Evolutionary conservation across 352 stramenopile genomes (phyloP).

Genomic region (Albugo candida): DNA sequence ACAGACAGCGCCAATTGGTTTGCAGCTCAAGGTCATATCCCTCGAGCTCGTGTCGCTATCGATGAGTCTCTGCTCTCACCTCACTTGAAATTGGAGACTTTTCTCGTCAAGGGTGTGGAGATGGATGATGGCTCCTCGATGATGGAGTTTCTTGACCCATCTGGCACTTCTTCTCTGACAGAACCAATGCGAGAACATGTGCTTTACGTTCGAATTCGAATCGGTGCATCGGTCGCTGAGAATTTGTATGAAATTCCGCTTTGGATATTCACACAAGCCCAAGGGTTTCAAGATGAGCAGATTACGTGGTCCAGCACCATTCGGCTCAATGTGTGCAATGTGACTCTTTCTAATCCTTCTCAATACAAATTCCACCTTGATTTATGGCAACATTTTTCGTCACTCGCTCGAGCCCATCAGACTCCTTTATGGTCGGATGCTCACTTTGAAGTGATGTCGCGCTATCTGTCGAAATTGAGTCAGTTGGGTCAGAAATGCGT

Average conservation of each 20-base stretch:
- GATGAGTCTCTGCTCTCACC: conserved; percentile 34
- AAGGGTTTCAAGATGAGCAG: conserved; percentile 45
- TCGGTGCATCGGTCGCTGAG: conserved; percentile 14
- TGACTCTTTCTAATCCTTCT: conserved; percentile 21
- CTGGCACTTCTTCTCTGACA: not conserved
- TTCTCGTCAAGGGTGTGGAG: conserved; percentile 35
- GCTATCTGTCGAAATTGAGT: conserved; percentile 29
- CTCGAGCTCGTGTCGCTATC: conserved; percentile 27
- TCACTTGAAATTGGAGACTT: conserved; percentile 22
- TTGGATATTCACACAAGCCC: conserved; percentile 36
- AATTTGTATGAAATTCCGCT: conserved; percentile 46
- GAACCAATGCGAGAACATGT: conserved; percentile 16
- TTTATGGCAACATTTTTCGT: conserved; percentile 55
- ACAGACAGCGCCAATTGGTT: conserved; percentile 43
- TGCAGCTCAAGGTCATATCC: conserved; percentile 27
- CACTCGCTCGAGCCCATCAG: conserved; percentile 27
- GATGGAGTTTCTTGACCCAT: conserved; percentile 33
- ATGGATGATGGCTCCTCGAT: conserved; percentile 30
- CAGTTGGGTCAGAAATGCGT: conserved; percentile 57
- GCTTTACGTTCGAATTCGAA: conserved; percentile 34
- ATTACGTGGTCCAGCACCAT: conserved; percentile 40
- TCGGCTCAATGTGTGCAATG: conserved; percentile 25
- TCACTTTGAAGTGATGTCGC: conserved; percentile 47
- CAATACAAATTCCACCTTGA: conserved; percentile 51
- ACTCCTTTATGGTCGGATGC: conserved; percentile 37